Base-by-base conservation (phyloP, 306 rosid genomes). In the Biancaea sappan region DNA sequence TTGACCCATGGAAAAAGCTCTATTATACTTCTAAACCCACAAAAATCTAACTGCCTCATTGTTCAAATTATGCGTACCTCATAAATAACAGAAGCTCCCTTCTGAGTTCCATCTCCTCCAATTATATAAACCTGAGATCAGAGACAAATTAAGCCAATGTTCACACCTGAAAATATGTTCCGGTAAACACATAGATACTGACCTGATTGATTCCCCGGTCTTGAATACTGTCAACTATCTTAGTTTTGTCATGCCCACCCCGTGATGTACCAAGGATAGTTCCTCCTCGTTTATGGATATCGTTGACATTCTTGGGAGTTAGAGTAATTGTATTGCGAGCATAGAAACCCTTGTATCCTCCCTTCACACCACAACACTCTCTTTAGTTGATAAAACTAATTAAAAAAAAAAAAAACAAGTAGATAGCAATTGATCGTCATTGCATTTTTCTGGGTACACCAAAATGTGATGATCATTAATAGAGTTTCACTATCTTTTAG, bases 51-150 rank as follows among this genome's bases (percentile, higher is more conserved):
- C 28, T 53, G 22, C 47, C 46, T 62, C 18, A 40, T 25, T 21
- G 19, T 71, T 29, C 44, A 21, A 64, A 60, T 21, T 35, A 60
- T 68, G 71, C 28, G 72, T 85, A 94, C 98, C 99, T 94, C 99
- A 73, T 76, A 90, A 79, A 94, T 94, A 25, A 80, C 84, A 57
- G 85, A 81, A 53, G 99, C 99, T 5, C 99, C 99, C 73, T 80
- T 94, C 77, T 91, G 97, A 61, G 99, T 94, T 85, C 99, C 99
- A 75, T 94, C 97, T 83, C 99, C 99, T 77, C 99, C 99, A 75
- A 94, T 88, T 61, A 94, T 94, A 72, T 87, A 94, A 80, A 94
- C 98, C 98, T 94, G 88, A 63, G 19, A 63, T 54, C 56, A 62
- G 31, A 31, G 7, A 43, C 19, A 62, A 46, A 46, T 73, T 59